These are phyloP conservation scores for Neonectria ditissima DNA, from an alignment of 2,329 filamentous ascomycete species.

Conservation along the genomic window DNA sequence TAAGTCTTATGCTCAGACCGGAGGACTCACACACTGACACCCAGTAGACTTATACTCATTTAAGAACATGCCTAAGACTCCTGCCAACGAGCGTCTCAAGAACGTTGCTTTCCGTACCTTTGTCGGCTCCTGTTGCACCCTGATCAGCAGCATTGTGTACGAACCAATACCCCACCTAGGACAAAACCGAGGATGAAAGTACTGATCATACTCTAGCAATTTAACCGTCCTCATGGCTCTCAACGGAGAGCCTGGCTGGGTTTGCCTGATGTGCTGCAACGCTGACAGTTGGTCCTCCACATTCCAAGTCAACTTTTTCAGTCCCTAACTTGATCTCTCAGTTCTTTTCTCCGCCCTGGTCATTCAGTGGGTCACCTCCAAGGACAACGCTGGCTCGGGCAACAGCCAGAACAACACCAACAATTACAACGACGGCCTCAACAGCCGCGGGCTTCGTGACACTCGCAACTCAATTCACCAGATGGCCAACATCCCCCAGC, in stretches of 20 bases:
- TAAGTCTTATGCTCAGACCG: conserved; percentile 46
- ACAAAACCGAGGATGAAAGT: not conserved
- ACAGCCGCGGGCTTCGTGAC: not conserved
- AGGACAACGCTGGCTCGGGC: conserved; percentile 55
- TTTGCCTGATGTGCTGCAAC: conserved; percentile 75
- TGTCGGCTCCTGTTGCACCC: conserved; percentile 67
- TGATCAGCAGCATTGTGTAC: conserved; percentile 69
- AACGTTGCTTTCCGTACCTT: conserved; percentile 69
- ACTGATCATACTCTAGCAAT: conserved; percentile 57
- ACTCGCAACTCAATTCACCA: conserved; percentile 6
- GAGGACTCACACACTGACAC: not conserved
- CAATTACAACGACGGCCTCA: not conserved
- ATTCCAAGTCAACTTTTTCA: not conserved
- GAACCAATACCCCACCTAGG: conserved; percentile 29
- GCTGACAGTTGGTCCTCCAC: conserved; percentile 63
- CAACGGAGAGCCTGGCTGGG: conserved; percentile 72
- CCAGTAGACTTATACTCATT: conserved; percentile 65
- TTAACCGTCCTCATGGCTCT: conserved; percentile 69
- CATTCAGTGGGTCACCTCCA: conserved; percentile 70
- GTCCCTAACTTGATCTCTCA: conserved; percentile 39
- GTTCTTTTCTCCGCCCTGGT: conserved; percentile 71
- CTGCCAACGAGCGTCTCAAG: conserved; percentile 58
- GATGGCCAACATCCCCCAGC: conserved; percentile 16
- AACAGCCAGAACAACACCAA: conserved; percentile 31
- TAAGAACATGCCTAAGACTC: conserved; percentile 57